Percentiles rank a stretch among this genome's conserved stretches.
These are phyloP conservation scores for Backusella australiensis DNA, from an alignment of 192 early-diverging fungal species.

Conservation along the genomic window DNA sequence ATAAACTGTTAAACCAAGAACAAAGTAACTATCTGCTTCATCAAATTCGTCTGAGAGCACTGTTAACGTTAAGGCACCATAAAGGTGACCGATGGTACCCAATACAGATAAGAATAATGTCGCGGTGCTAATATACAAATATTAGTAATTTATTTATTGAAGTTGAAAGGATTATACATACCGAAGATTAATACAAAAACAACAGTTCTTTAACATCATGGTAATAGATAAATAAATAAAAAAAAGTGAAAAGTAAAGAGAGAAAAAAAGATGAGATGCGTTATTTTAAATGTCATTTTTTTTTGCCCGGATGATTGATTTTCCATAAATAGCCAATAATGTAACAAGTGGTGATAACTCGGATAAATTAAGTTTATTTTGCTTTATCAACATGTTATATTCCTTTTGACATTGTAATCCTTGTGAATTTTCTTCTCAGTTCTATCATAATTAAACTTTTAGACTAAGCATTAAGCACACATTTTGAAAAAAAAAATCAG, in stretches of 20 bases:
- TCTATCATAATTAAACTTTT: too few species aligned
- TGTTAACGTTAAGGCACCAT: slow-evolving; percentile 18
- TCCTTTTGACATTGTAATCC: too few species aligned
- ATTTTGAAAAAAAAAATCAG: too few species aligned
- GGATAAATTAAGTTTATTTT: too few species aligned
- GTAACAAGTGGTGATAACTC: too few species aligned
- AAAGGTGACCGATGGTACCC: slow-evolving; percentile 27
- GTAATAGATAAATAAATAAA: slow-evolving; percentile 2
- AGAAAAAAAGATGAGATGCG: background rate
- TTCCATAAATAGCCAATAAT: too few species aligned
- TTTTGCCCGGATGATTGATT: background rate
- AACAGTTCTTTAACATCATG: slow-evolving; percentile 24
- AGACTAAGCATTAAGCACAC: too few species aligned
- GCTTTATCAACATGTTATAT: too few species aligned
- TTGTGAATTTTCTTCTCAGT: too few species aligned
- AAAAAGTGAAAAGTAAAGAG: slow-evolving; percentile 1
- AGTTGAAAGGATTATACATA: background rate
- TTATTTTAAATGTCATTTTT: background rate
- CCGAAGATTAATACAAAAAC: slow-evolving; percentile 32
- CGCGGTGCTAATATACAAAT: slow-evolving; percentile 17
- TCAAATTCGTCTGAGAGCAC: slow-evolving; percentile 20
- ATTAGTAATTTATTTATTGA: background rate
- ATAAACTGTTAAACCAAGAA: slow-evolving; percentile 19
- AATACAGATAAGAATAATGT: slow-evolving; percentile 24
- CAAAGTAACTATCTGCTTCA: slow-evolving; percentile 3